phyloP scores from a whole-genome alignment of 768 basidiomycete genomes.

The Lactifluus echinatus region DNA sequence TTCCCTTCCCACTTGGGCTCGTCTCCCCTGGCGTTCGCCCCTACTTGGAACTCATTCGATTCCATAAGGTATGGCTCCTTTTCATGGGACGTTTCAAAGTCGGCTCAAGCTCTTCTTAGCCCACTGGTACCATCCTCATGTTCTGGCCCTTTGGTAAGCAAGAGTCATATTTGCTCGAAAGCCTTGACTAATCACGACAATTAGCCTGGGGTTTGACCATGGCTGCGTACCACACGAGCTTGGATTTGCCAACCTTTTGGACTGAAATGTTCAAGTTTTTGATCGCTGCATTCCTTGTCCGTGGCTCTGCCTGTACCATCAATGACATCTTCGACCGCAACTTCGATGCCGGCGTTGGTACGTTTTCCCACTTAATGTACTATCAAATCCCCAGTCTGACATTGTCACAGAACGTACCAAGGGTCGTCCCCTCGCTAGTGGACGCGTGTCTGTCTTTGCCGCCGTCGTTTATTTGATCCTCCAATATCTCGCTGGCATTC shows the following conservation, averaged over 20 bases:
- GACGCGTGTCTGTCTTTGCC: slow-evolving; percentile 20
- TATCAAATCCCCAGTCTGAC: neutral
- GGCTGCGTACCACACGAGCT: slow-evolving; percentile 16
- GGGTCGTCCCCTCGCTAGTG: slow-evolving; percentile 19
- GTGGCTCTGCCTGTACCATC: slow-evolving; percentile 24
- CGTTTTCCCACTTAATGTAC: slow-evolving; percentile 12
- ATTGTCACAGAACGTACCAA: slow-evolving; percentile 1
- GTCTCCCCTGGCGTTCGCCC: slow-evolving; percentile 18
- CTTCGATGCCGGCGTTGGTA: slow-evolving; percentile 31
- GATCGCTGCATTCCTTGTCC: slow-evolving; percentile 12
- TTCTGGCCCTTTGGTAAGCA: slow-evolving; percentile 12
- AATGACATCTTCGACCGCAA: slow-evolving; percentile 25
- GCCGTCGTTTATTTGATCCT: slow-evolving; percentile 19
- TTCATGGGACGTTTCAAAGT: neutral
- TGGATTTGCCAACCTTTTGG: slow-evolving; percentile 13
- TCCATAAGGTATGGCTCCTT: slow-evolving; percentile 8
- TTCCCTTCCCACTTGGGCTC: slow-evolving; percentile 19
- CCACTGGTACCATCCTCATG: slow-evolving; percentile 18
- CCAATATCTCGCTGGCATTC: slow-evolving; percentile 18
- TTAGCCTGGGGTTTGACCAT: slow-evolving; percentile 22
- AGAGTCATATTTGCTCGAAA: neutral
- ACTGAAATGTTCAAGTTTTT: slow-evolving; percentile 9
- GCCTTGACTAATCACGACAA: neutral
- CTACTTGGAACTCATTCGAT: slow-evolving; percentile 20
- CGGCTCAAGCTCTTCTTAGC: neutral